A percentile compares a stretch with the other conserved stretches of the same genome.
Evolutionary conservation across 768 basidiomycete genomes (phyloP).

Genomic region (Tylopilus rubrobrunneus): DNA sequence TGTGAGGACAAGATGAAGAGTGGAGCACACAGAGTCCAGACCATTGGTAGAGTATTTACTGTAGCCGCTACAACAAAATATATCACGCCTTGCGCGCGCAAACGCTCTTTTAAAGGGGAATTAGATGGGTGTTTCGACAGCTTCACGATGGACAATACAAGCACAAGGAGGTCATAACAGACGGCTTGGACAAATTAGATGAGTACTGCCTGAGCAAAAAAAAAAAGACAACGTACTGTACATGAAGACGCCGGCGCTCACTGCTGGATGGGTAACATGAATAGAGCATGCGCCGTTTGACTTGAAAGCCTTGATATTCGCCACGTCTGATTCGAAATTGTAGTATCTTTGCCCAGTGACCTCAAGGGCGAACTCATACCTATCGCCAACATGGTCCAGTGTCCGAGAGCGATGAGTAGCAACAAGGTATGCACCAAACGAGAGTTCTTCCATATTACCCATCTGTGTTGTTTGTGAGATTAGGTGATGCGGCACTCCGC

Average conservation of each 20-base stretch:
- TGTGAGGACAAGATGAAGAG: not conserved
- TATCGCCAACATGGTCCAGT: slow-evolving; percentile 18
- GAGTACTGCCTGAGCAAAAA: not conserved
- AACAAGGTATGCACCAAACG: slow-evolving; percentile 13
- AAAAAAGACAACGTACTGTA: slow-evolving; percentile 15
- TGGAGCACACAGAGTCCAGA: not conserved
- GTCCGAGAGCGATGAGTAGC: slow-evolving; percentile 17
- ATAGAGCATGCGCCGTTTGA: slow-evolving; percentile 2
- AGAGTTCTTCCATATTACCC: slow-evolving; percentile 25
- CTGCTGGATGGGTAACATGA: not conserved
- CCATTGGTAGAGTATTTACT: slow-evolving; percentile 12
- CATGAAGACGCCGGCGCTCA: slow-evolving; percentile 3
- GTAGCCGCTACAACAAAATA: slow-evolving; percentile 16
- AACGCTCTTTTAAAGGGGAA: slow-evolving; percentile 10
- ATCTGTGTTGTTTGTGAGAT: slow-evolving; percentile 8
- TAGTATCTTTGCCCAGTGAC: too few relatives aligned
- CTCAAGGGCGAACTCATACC: slow-evolving; percentile 1
- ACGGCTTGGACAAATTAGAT: slow-evolving; percentile 10
- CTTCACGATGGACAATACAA: slow-evolving; percentile 13
- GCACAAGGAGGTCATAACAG: slow-evolving; percentile 18
- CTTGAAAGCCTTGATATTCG: not conserved
- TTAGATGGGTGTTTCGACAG: slow-evolving; percentile 10
- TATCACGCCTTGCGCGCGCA: slow-evolving; percentile 15
- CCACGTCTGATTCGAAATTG: slow-evolving; percentile 6
- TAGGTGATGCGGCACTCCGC: too few relatives aligned